Evolutionary conservation across 768 basidiomycete genomes (phyloP), one percentile per base, ranked within the genome.

Genomic region (Lepiota brunneoincarnata): DNA sequence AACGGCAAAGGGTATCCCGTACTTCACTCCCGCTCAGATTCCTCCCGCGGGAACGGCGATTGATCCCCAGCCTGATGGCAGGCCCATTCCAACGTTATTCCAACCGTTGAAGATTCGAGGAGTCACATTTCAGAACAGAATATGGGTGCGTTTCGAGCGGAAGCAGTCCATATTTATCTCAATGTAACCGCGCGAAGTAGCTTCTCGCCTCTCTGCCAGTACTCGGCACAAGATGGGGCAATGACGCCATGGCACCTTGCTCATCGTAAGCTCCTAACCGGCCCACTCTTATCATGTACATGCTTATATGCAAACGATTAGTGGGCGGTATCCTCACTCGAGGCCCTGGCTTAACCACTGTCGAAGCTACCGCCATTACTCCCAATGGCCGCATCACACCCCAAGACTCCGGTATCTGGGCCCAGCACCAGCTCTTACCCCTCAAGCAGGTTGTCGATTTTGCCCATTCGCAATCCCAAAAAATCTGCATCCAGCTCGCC

Each of bases 401-500:
- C 1, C 72, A 83, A 55, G 85, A 85, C 56, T 47, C 67, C 7
- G 85, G 84, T 6, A 65, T 87, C 55, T 88, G 86, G 84, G 70
- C 72, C 23, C 84, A 83, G 56, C 70, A 68, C 60, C 70, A 65
- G 55, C 66, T 63, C 58, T 63, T 56, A 56, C 67, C 57, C 31
- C 68, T 59, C 49, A 58, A 15, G 34, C 59, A 48, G 56, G 57
- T 56, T 54, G 49, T 52, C 62, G 79, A 84, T 48, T 88, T 89
- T 51, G 84, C 84, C n/a, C 85, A 88, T 61, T 79, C 82, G 0
- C 84, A 86, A 59, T 78, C 75, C 43, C 81, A 86, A 62, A 82
- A 83, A 44, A 78, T 91, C 23, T 89, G 74, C 11, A 84, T 91
- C 49, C 89, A 91, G 59, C 77, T 91, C 17, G 83, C 78, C 0